A percentile compares a stretch with the other conserved stretches of the same genome.
Conservation (phyloP, 768 basidiomycete genomes). For the Trametes maxima region DNA sequence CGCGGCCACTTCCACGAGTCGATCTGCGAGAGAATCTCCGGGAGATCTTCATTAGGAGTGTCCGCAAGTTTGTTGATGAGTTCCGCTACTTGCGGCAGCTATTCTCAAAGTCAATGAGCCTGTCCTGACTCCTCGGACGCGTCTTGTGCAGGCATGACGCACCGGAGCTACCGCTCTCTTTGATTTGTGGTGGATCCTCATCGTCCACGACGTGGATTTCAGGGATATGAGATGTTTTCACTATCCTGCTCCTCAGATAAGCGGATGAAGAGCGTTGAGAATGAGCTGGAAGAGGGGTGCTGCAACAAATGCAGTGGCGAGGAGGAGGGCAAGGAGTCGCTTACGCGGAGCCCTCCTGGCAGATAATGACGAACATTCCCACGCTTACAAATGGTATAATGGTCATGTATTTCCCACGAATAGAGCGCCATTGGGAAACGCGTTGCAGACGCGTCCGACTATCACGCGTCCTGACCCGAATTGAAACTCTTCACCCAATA, state of each 20-base stretch:
- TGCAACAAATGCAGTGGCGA: conserved; percentile 16
- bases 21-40: conserved; percentile 65
- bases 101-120: conserved; percentile 28
- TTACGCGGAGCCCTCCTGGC: conserved; percentile 24
- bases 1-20: conserved; percentile 93
- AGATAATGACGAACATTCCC: conserved; percentile 19
- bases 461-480: neutral
- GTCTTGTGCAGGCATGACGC: conserved; percentile 34
- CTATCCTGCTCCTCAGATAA: neutral
- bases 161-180: conserved; percentile 83
- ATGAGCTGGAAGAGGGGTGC: neutral
- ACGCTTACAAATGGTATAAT: conserved; percentile 11
- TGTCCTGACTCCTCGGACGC: conserved; percentile 13
- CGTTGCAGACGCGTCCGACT: conserved; percentile 11
- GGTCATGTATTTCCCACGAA: conserved; percentile 17
- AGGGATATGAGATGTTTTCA: neutral
- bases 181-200: conserved; percentile 88
- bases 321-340: conserved; percentile 14
- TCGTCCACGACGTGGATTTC: conserved; percentile 35
- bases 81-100: conserved; percentile 82
- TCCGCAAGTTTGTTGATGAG: conserved; percentile 72
- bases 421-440: conserved; percentile 3
- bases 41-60: conserved; percentile 72
- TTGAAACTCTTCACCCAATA: neutral
- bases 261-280: neutral